These are phyloP conservation scores for Lenzites betulinus DNA, from an alignment of 768 basidiomycete species.

Conservation along the genomic window DNA sequence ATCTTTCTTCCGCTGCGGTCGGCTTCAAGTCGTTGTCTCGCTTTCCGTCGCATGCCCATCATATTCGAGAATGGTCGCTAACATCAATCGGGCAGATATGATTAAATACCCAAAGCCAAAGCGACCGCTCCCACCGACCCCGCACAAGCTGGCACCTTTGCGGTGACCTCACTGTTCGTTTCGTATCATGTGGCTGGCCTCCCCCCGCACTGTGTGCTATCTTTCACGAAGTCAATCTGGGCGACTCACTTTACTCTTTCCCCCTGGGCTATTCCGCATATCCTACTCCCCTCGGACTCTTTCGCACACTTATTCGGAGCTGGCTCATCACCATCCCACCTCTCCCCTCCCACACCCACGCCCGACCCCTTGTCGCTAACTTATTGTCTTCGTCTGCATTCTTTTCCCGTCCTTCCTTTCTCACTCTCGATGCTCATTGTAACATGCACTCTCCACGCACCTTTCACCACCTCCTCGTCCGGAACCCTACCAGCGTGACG, in stretches of 20 bases:
- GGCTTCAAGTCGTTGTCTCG: too few relatives aligned
- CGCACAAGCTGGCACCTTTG: background rate
- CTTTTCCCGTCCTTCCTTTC: background rate
- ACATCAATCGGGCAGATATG: constrained; percentile 51
- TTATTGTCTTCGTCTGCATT: constrained; percentile 16
- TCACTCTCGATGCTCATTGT: too few relatives aligned
- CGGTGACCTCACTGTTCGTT: background rate
- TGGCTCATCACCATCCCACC: too few relatives aligned
- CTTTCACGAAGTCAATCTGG: background rate
- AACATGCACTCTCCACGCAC: too few relatives aligned
- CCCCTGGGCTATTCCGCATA: background rate
- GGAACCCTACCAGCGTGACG: too few relatives aligned
- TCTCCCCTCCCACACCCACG: background rate
- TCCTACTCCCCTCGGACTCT: background rate
- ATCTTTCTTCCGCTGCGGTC: background rate
- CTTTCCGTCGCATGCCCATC: too few relatives aligned
- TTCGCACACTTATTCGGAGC: background rate
- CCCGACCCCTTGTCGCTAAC: constrained; percentile 10
- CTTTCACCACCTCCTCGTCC: too few relatives aligned
- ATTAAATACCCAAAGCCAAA: constrained; percentile 72
- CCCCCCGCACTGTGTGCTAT: background rate
- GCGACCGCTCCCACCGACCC: constrained; percentile 7
- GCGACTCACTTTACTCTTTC: background rate
- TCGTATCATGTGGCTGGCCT: background rate
- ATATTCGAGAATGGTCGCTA: too few relatives aligned